Evolutionary conservation across 495 filamentous ascomycete genomes (phyloP).

Genomic region (Penicillium antarcticum): DNA sequence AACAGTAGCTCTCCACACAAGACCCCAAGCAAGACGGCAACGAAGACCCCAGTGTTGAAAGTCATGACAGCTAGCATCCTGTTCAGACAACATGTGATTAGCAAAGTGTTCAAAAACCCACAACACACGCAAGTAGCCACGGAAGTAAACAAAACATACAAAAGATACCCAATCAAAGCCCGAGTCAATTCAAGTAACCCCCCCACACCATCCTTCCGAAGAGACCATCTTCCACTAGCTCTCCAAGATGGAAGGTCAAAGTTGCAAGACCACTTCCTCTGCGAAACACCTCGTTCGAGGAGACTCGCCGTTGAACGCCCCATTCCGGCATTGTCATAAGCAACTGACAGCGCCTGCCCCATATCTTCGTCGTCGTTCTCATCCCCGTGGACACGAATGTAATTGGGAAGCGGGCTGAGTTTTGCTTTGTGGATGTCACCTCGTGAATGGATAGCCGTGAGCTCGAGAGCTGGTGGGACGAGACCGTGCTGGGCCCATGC

Average conservation of each 20-base stretch:
- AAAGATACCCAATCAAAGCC: slow-evolving; percentile 12
- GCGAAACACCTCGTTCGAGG: not conserved
- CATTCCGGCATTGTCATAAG: not conserved
- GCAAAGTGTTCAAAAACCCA: not conserved
- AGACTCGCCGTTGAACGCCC: not conserved
- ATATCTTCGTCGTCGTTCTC: not conserved
- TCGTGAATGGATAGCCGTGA: not conserved
- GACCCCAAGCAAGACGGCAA: slow-evolving; percentile 10
- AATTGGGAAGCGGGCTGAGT: slow-evolving; percentile 11
- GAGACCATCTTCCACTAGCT: slow-evolving; percentile 8
- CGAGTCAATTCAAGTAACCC: slow-evolving; percentile 9
- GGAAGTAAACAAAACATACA: slow-evolving; percentile 3
- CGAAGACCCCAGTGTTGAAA: slow-evolving; percentile 17
- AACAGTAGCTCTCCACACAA: slow-evolving; percentile 11
- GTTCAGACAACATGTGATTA: not conserved
- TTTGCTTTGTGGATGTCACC: slow-evolving; percentile 4
- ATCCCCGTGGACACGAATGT: not conserved
- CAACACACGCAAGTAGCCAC: not conserved
- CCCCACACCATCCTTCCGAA: slow-evolving; percentile 2
- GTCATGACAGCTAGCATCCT: slow-evolving; percentile 24
- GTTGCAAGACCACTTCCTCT: not conserved
- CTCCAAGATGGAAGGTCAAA: not conserved
- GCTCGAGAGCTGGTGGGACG: not conserved
- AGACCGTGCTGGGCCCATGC: not conserved
- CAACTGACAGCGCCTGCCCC: not conserved